These are phyloP conservation scores for Fusarium hainanense DNA, from an alignment of 2,329 filamentous ascomycete genomes.

Conservation along the genomic window DNA sequence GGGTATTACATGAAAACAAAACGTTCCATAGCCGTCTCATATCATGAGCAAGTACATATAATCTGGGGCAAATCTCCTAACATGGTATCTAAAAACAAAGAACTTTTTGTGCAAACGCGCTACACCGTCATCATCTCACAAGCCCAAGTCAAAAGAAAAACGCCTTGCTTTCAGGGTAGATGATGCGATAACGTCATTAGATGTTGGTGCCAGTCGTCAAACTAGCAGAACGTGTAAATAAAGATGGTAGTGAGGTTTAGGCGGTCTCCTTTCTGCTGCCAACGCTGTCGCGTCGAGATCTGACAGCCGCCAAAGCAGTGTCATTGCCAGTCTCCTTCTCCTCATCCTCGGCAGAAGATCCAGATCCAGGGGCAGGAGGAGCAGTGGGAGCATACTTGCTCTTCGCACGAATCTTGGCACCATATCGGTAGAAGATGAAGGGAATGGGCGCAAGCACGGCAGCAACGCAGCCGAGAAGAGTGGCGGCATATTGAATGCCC, in stretches of 20 bases:
- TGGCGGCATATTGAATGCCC: constrained; percentile 71
- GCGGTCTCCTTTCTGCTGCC: constrained; percentile 39
- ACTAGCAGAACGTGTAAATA: background rate
- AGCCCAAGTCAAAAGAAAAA: constrained; percentile 21
- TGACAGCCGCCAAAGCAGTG: constrained; percentile 37
- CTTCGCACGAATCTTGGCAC: constrained; percentile 64
- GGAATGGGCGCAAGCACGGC: constrained; percentile 69
- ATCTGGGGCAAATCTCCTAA: constrained; percentile 7
- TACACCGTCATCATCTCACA: constrained; percentile 16
- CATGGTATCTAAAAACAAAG: constrained; percentile 23
- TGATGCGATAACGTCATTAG: constrained; percentile 1
- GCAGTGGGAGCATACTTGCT: constrained; percentile 67
- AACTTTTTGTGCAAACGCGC: constrained; percentile 18
- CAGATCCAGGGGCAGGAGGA: constrained; percentile 19
- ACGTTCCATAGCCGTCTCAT: constrained; percentile 12
- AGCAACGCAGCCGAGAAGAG: constrained; percentile 71
- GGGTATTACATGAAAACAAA: constrained; percentile 22
- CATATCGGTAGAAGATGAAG: constrained; percentile 70
- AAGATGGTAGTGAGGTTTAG: constrained; percentile 4
- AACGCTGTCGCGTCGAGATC: constrained; percentile 39
- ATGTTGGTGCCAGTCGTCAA: background rate
- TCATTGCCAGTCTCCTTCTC: constrained; percentile 38
- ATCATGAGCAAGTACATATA: constrained; percentile 11
- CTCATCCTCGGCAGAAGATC: constrained; percentile 26
- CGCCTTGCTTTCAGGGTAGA: constrained; percentile 14